Evolutionary conservation across 73 alveolate genomes (phyloP).

Genomic region (Paramecium sonneborni): DNA sequence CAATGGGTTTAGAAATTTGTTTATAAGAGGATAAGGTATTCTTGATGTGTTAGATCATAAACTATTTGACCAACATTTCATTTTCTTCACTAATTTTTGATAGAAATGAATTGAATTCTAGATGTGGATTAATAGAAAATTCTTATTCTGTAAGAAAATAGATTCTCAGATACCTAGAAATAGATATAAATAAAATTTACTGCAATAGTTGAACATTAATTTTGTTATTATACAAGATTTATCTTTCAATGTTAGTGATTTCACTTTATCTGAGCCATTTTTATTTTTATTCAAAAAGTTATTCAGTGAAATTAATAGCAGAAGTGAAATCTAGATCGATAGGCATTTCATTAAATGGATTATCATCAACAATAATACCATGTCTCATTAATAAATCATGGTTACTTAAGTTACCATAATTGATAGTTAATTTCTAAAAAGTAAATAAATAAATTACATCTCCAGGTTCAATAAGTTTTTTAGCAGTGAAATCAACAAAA

Average conservation of each 20-base stretch:
- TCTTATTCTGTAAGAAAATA: conserved; percentile 35
- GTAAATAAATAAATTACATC: background rate
- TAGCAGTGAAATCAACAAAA: conserved; percentile 19
- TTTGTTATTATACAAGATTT: background rate
- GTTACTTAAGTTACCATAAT: conserved; percentile 11
- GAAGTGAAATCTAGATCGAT: background rate
- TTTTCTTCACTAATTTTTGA: background rate
- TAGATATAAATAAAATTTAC: background rate
- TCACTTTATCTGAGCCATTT: conserved; percentile 3
- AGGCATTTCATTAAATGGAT: conserved; percentile 42
- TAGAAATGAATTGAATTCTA: background rate
- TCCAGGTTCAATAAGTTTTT: conserved; percentile 2
- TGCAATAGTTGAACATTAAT: conserved; percentile 15
- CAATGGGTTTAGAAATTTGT: background rate
- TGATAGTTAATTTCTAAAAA: conserved; percentile 25
- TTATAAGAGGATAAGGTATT: background rate
- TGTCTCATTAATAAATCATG: conserved; percentile 38
- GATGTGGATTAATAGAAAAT: background rate
- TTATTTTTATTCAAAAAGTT: background rate
- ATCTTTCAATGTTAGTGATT: background rate
- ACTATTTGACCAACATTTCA: conserved; percentile 1
- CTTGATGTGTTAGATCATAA: conserved; percentile 9
- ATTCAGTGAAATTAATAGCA: background rate
- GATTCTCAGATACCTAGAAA: conserved; percentile 5
- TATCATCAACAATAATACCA: background rate